These are phyloP conservation scores for Syncephalastrum sp. DNA, from an alignment of 371 early-diverging fungal genomes.

Conservation along the genomic window DNA sequence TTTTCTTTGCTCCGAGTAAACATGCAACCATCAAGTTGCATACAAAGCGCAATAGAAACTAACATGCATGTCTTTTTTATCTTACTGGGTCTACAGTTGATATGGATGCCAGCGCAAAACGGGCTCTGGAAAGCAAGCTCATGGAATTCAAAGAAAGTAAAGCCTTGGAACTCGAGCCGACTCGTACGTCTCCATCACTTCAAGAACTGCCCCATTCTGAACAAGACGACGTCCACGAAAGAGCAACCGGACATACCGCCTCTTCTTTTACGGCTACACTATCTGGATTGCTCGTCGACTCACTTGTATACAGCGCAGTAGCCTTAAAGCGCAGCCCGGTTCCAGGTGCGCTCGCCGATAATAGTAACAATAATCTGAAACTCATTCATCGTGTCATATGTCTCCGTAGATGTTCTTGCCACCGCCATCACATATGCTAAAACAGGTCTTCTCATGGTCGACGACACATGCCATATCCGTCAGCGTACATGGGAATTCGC, in stretches of 20 bases:
- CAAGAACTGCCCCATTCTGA: too few relatives aligned
- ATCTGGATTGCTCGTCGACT: constrained; percentile 48
- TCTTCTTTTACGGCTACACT: constrained; percentile 9
- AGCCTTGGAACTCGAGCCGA: constrained; percentile 10
- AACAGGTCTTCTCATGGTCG: constrained; percentile 47
- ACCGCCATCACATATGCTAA: constrained; percentile 39
- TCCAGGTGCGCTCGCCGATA: constrained; percentile 30
- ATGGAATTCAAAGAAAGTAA: constrained; percentile 23
- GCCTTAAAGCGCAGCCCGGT: constrained; percentile 63
- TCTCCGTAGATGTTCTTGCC: constrained; percentile 34
- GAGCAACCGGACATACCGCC: too few relatives aligned
- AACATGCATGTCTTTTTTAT: background rate
- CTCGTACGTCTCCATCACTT: background rate
- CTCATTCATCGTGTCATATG: background rate
- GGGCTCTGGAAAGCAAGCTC: constrained; percentile 41
- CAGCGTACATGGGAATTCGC: constrained; percentile 56
- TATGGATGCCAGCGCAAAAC: constrained; percentile 42
- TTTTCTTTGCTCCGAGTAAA: background rate
- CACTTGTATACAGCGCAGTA: constrained; percentile 55
- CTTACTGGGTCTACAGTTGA: constrained; percentile 32
- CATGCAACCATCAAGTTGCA: background rate
- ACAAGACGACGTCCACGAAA: too few relatives aligned
- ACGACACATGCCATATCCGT: constrained; percentile 55
- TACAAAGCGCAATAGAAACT: background rate
- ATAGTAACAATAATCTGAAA: background rate